phyloP scores from a whole-genome alignment of 1,284 basidiomycete genomes.

The Trichosporon ovoides region DNA sequence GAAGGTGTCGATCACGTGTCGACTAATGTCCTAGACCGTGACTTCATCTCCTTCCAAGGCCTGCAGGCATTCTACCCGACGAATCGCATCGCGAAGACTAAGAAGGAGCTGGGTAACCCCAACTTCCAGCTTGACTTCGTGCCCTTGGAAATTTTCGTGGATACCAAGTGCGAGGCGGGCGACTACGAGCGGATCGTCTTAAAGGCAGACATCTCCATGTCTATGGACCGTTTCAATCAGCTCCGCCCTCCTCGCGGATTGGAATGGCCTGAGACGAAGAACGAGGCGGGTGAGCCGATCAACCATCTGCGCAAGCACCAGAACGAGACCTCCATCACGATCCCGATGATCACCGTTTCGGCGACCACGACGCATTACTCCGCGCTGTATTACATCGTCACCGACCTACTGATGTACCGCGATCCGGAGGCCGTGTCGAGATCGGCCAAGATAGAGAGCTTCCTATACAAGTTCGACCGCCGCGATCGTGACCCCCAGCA shows the following conservation, averaged over 20 bases:
- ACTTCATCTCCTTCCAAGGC: conserved; percentile 67
- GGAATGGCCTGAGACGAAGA: conserved; percentile 46
- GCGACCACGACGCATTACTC: conserved; percentile 82
- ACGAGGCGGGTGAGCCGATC: conserved; percentile 49
- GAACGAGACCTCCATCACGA: conserved; percentile 74
- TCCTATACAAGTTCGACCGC: conserved; percentile 87
- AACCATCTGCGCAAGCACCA: conserved; percentile 73
- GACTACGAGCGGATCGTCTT: conserved; percentile 86
- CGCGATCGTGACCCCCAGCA: conserved; percentile 64
- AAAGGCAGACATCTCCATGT: conserved; percentile 77
- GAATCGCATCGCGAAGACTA: conserved; percentile 26
- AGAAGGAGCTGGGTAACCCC: background rate
- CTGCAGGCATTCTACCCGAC: conserved; percentile 83
- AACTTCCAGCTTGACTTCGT: conserved; percentile 52
- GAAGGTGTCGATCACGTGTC: conserved; percentile 74
- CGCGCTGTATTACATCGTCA: conserved; percentile 81
- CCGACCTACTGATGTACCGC: conserved; percentile 78
- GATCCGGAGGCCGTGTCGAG: conserved; percentile 76
- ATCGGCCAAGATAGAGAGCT: conserved; percentile 70
- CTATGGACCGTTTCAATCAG: conserved; percentile 93
- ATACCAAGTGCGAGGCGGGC: conserved; percentile 71
- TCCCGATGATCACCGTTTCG: conserved; percentile 82
- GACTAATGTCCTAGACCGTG: conserved; percentile 77
- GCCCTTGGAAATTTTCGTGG: conserved; percentile 83
- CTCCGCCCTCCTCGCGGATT: conserved; percentile 70